Evolutionary conservation across 1,139 yeast genomes (phyloP), one percentile per base, ranked within the genome.

Genomic region (Candida pseudocylindracea): DNA sequence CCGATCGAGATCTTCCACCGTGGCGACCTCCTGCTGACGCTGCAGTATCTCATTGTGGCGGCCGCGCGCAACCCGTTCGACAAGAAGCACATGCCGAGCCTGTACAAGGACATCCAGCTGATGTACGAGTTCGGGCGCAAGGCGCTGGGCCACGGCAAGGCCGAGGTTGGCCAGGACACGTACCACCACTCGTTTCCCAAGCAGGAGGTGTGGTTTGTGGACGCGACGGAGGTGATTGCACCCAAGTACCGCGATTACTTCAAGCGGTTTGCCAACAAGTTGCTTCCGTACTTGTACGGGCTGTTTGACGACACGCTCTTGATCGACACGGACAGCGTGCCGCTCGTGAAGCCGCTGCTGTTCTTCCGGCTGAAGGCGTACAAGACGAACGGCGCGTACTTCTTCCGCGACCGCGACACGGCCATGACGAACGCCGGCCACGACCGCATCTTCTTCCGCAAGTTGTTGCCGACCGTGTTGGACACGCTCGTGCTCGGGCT

Each of bases 1-100:
- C 76, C 76, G 1, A 57, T 71, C 35, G 72, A 71, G 48, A 55
- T 70, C 28, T 55, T 71, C 10, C 63, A 65, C 39, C 57, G 57
- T 34, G 63, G 49, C 32, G 39, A 42, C 8, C 39, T 54, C n/a
- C 20, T 15, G 20, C 6, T 6, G 6, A 15, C 20, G 20, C 20
- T 15, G 20, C 20, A 15, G 20, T 15, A 4, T 15, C 20, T 15
- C 20, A 15, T 15, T 15, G 20, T 15, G 6, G 4, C 20, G 6
- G 20, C 20, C 20, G 20, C 20, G 6, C 20, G 20, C 20, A 15
- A 15, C 6, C 20, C 20, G 6, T 15, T 15, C 20, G 20, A 15
- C 20, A 15, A 4, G 20, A 15, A 15, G 20, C 20, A 15, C 20
- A 15, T 15, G 20, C 20, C 20, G 20, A 6, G 6, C 6, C 20